These are phyloP conservation scores for Trebouxia sp. DNA, from an alignment of 139 green algal genomes.

Conservation along the genomic window DNA sequence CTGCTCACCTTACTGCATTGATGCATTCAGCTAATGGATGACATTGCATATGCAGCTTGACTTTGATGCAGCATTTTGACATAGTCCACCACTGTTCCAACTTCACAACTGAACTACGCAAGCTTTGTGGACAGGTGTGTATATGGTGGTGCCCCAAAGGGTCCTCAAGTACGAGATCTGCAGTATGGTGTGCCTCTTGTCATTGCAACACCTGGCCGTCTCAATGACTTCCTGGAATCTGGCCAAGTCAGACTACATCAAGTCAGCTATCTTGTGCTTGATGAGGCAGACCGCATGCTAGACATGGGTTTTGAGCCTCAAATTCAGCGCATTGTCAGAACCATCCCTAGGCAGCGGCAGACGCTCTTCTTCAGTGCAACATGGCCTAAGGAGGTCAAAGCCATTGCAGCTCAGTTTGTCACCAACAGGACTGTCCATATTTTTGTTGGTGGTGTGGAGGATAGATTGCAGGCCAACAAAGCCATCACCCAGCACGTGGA, in stretches of 20 bases:
- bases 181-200: slow-evolving; percentile 77
- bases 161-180: slow-evolving; percentile 66
- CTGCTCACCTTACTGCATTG: too few species aligned
- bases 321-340: slow-evolving; percentile 83
- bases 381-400: slow-evolving; percentile 82
- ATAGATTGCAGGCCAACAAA: slow-evolving; percentile 92
- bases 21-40: background rate
- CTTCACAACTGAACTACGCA: too few species aligned
- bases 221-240: slow-evolving; percentile 86
- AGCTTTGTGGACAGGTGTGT: slow-evolving; percentile 34
- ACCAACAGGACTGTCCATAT: slow-evolving; percentile 79
- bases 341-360: slow-evolving; percentile 76
- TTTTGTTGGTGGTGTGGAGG: slow-evolving; percentile 89
- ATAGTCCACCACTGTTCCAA: too few species aligned
- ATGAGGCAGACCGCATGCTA: slow-evolving; percentile 97
- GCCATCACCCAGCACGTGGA: slow-evolving; percentile 76
- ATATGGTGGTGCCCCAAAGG: slow-evolving; percentile 88
- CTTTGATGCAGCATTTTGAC: too few species aligned
- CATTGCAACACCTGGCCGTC: slow-evolving; percentile 85
- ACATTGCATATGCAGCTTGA: background rate
- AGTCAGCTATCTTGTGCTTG: slow-evolving; percentile 91
- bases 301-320: slow-evolving; percentile 96
- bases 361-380: slow-evolving; percentile 93
- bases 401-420: slow-evolving; percentile 82
- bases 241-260: slow-evolving; percentile 68